A percentile compares a stretch with the other conserved stretches of the same genome.
Evolutionary conservation across 495 filamentous ascomycete species (phyloP).

Genomic region (Astrothelium macrocarpum): DNA sequence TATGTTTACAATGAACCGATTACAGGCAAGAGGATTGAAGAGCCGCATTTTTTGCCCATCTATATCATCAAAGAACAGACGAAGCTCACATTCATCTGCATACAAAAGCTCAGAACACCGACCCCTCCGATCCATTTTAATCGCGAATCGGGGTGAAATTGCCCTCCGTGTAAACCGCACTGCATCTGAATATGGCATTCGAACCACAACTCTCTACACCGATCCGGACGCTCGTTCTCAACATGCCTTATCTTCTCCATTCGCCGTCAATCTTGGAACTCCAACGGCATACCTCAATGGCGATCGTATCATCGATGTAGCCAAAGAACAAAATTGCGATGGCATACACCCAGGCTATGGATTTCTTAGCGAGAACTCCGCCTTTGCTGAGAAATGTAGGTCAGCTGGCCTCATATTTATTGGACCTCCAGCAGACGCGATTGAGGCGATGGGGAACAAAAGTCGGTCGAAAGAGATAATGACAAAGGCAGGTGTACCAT

Average conservation of each 20-base stretch:
- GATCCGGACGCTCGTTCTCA: constrained; percentile 80
- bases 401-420: constrained; percentile 92
- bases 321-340: constrained; percentile 73
- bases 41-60: neutral
- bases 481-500: constrained; percentile 84
- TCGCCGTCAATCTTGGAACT: constrained; percentile 71
- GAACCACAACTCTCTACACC: constrained; percentile 90
- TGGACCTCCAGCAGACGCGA: constrained; percentile 83
- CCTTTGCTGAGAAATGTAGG: constrained; percentile 78
- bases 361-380: constrained; percentile 87
- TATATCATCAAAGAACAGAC: constrained; percentile 10
- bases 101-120: constrained; percentile 14
- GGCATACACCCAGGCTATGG: constrained; percentile 96
- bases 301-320: constrained; percentile 78
- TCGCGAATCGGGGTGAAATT: constrained; percentile 96
- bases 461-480: constrained; percentile 89
- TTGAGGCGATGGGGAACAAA: constrained; percentile 97
- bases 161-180: constrained; percentile 84
- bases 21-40: neutral
- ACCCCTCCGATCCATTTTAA: constrained; percentile 76
- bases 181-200: constrained; percentile 77
- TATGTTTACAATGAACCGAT: neutral
- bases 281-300: constrained; percentile 84
- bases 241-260: constrained; percentile 77
- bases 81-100: constrained; percentile 13